Conservation (phyloP, 2,329 filamentous ascomycete genomes). For the Alternaria dauci region DNA sequence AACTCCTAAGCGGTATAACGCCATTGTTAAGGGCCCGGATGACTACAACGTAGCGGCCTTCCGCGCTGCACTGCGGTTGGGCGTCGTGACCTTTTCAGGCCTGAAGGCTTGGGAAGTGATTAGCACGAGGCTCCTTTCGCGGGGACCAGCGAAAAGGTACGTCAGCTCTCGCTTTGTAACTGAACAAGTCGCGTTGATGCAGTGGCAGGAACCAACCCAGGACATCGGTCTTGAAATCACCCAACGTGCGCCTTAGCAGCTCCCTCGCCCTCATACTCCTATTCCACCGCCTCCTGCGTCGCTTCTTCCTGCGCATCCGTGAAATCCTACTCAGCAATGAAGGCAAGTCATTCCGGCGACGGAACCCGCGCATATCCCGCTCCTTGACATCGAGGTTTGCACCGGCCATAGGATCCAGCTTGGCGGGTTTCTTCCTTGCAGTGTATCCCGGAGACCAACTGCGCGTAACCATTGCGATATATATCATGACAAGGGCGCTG, state of each 20-base stretch:
- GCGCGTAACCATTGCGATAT: conserved; percentile 82
- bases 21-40: conserved; percentile 57
- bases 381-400: conserved; percentile 84
- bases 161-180: background rate
- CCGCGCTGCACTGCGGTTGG: conserved; percentile 57
- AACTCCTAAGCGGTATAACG: conserved; percentile 61
- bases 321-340: conserved; percentile 80
- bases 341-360: conserved; percentile 79
- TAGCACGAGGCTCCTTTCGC: conserved; percentile 47
- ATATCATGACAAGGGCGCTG: conserved; percentile 78
- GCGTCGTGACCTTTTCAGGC: conserved; percentile 53
- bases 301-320: conserved; percentile 84
- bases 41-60: conserved; percentile 60
- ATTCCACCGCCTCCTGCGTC: conserved; percentile 86
- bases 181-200: conserved; percentile 1
- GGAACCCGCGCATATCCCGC: conserved; percentile 79
- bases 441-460: conserved; percentile 76
- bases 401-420: conserved; percentile 86
- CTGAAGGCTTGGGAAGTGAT: conserved; percentile 59
- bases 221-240: conserved; percentile 61
- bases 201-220: conserved; percentile 47
- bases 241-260: conserved; percentile 78
- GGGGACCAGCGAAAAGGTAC: conserved; percentile 40
- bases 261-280: conserved; percentile 87
- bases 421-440: conserved; percentile 84